Evolutionary conservation across 1,139 yeast genomes (phyloP).

Genomic region (Pichia sp.): DNA sequence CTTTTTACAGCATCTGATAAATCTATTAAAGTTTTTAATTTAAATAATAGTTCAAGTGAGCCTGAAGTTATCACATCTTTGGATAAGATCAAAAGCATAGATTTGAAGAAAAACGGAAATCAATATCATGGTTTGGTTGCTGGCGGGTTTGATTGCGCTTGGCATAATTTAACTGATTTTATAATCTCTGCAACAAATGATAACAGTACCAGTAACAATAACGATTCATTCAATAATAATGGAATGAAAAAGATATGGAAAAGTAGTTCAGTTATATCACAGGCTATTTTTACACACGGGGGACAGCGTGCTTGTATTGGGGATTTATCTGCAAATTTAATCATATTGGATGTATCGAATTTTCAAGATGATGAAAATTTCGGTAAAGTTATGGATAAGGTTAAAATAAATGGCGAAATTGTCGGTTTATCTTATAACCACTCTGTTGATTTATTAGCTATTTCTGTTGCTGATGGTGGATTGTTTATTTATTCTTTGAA

Average conservation of each 20-base stretch:
- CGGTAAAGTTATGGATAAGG: slow-evolving; percentile 24
- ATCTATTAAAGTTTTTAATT: slow-evolving; percentile 43
- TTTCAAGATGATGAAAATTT: slow-evolving; percentile 25
- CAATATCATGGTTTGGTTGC: slow-evolving; percentile 20
- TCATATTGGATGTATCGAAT: slow-evolving; percentile 40
- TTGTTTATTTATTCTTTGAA: slow-evolving; percentile 58
- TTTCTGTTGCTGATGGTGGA: slow-evolving; percentile 62
- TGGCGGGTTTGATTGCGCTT: slow-evolving; percentile 30
- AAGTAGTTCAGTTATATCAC: slow-evolving; percentile 60
- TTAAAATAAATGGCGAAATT: slow-evolving; percentile 45
- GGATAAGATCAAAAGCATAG: slow-evolving; percentile 33
- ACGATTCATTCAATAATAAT: slow-evolving; percentile 8
- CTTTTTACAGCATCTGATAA: slow-evolving; percentile 50
- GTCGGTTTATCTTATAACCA: slow-evolving; percentile 57
- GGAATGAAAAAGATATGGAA: slow-evolving; percentile 28
- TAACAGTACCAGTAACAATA: not conserved
- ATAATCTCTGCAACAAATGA: slow-evolving; percentile 2
- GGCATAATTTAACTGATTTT: slow-evolving; percentile 26
- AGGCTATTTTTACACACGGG: slow-evolving; percentile 58
- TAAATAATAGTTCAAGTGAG: slow-evolving; percentile 42
- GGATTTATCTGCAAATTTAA: slow-evolving; percentile 67
- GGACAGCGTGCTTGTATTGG: slow-evolving; percentile 66
- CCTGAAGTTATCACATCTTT: slow-evolving; percentile 49
- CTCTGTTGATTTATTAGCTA: slow-evolving; percentile 52
- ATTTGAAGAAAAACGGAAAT: slow-evolving; percentile 13